phyloP scores from a whole-genome alignment of 805 yeast genomes.

The Hanseniaspora hatyaiensis region DNA sequence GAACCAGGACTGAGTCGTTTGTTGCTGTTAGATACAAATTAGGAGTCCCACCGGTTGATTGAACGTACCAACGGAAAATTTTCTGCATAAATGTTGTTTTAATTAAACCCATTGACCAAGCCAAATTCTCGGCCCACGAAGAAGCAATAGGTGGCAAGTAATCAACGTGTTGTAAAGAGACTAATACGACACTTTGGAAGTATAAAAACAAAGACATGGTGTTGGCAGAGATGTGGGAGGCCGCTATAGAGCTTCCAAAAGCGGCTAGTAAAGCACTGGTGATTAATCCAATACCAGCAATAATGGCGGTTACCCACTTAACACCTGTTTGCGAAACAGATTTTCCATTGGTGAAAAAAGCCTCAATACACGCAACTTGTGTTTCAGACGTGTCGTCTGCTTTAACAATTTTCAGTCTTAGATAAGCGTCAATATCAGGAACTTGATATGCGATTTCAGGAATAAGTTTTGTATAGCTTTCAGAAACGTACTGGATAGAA shows the following conservation, averaged over 20 bases:
- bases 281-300: slow-evolving; percentile 78
- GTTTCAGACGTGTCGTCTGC: slow-evolving; percentile 34
- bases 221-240: slow-evolving; percentile 79
- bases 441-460: slow-evolving; percentile 81
- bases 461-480: slow-evolving; percentile 40
- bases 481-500: slow-evolving; percentile 49
- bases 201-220: slow-evolving; percentile 73
- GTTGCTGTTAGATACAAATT: slow-evolving; percentile 50
- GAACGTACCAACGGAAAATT: slow-evolving; percentile 73
- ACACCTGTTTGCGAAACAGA: slow-evolving; percentile 71
- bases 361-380: slow-evolving; percentile 61
- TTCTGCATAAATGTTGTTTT: slow-evolving; percentile 70
- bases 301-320: slow-evolving; percentile 87
- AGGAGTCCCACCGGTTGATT: slow-evolving; percentile 82
- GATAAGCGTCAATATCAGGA: slow-evolving; percentile 78
- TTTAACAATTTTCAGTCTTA: slow-evolving; percentile 37
- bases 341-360: slow-evolving; percentile 62
- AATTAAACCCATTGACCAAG: slow-evolving; percentile 92
- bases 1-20: slow-evolving; percentile 60
- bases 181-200: slow-evolving; percentile 78
- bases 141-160: slow-evolving; percentile 84
- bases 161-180: slow-evolving; percentile 75
- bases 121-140: slow-evolving; percentile 83
- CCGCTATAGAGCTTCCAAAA: slow-evolving; percentile 79
- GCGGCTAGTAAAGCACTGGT: slow-evolving; percentile 73